Evolutionary conservation across 2,329 filamentous ascomycete species (phyloP).

Genomic region (Fusarium dlaminii): DNA sequence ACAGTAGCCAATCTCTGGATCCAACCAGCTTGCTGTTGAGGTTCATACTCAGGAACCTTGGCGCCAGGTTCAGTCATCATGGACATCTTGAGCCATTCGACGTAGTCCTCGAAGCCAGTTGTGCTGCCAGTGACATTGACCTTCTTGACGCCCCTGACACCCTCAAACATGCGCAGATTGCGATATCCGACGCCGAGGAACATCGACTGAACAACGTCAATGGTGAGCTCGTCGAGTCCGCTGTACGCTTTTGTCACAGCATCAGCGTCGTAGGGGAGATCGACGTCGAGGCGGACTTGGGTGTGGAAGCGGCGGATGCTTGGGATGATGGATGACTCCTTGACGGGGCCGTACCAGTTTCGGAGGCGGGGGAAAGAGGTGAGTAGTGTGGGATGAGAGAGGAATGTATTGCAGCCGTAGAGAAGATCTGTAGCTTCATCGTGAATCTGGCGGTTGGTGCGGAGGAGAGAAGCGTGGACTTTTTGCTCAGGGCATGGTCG

Average conservation of each 20-base stretch:
- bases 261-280: conserved; percentile 46
- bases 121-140: conserved; percentile 51
- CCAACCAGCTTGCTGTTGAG: conserved; percentile 35
- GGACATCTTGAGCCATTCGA: conserved; percentile 50
- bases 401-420: conserved; percentile 56
- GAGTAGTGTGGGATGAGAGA: conserved; percentile 53
- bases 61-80: conserved; percentile 48
- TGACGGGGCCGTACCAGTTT: conserved; percentile 45
- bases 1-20: conserved; percentile 34
- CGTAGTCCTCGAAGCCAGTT: conserved; percentile 55
- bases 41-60: conserved; percentile 33
- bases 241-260: conserved; percentile 48
- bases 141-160: conserved; percentile 51
- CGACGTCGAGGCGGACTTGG: conserved; percentile 53
- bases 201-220: conserved; percentile 51
- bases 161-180: conserved; percentile 54
- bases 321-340: conserved; percentile 41
- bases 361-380: conserved; percentile 53
- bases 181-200: conserved; percentile 52
- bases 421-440: conserved; percentile 53
- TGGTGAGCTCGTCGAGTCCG: conserved; percentile 51
- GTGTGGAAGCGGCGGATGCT: conserved; percentile 53
- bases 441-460: conserved; percentile 53
- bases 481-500: conserved; percentile 23
- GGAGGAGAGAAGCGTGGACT: conserved; percentile 53